These are phyloP conservation scores for Emmonsia crescens DNA, from an alignment of 2,329 filamentous ascomycete species.

Conservation along the genomic window DNA sequence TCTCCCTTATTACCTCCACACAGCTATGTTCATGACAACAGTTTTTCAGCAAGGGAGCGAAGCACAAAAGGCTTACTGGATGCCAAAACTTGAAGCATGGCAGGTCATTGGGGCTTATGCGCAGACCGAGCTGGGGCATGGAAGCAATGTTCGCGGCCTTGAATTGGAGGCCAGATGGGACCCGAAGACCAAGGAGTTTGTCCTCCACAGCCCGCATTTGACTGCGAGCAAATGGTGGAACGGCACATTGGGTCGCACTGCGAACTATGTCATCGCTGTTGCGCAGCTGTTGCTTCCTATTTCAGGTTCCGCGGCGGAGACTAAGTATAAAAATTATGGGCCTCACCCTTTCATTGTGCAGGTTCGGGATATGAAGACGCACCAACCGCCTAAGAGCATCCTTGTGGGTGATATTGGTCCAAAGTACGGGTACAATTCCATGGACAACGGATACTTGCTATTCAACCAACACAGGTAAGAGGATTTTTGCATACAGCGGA, in stretches of 20 bases:
- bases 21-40: slow-evolving; percentile 38
- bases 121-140: slow-evolving; percentile 38
- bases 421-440: slow-evolving; percentile 11
- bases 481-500: background rate
- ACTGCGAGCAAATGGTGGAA: slow-evolving; percentile 43
- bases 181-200: slow-evolving; percentile 32
- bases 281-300: slow-evolving; percentile 34
- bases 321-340: slow-evolving; percentile 26
- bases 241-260: slow-evolving; percentile 37
- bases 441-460: slow-evolving; percentile 13
- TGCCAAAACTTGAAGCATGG: slow-evolving; percentile 35
- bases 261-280: slow-evolving; percentile 40
- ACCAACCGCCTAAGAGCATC: slow-evolving; percentile 9
- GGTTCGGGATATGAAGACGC: slow-evolving; percentile 24
- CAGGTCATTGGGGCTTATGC: slow-evolving; percentile 39
- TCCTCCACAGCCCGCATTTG: slow-evolving; percentile 37
- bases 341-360: slow-evolving; percentile 40
- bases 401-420: slow-evolving; percentile 11
- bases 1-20: slow-evolving; percentile 42
- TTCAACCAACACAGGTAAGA: slow-evolving; percentile 11
- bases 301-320: slow-evolving; percentile 15
- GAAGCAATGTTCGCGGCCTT: slow-evolving; percentile 37
- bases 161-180: slow-evolving; percentile 37
- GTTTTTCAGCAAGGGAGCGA: slow-evolving; percentile 36
- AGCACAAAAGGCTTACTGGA: slow-evolving; percentile 35